Conservation (phyloP, 2,329 filamentous ascomycete species). For the Calonectria hawksworthii region DNA sequence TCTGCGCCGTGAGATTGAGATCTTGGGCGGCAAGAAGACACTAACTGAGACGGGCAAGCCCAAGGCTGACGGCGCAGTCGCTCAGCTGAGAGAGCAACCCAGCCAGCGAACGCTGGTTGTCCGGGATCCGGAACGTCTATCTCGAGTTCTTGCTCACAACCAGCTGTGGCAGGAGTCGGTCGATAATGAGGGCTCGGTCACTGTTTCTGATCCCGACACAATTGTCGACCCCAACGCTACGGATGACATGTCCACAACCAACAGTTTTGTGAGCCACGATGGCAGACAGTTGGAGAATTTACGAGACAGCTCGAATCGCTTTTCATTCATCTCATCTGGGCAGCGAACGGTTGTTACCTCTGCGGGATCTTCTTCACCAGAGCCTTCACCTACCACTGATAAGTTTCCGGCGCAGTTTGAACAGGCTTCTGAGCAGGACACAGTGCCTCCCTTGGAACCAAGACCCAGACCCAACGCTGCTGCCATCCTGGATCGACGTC, state of each 20-base stretch:
- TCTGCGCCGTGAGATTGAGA: slow-evolving; percentile 78
- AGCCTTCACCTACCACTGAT: slow-evolving; percentile 68
- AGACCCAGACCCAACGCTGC: slow-evolving; percentile 66
- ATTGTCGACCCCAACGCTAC: slow-evolving; percentile 58
- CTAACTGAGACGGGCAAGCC: slow-evolving; percentile 71
- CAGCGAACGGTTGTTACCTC: slow-evolving; percentile 73
- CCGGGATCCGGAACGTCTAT: slow-evolving; percentile 63
- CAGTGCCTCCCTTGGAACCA: slow-evolving; percentile 49
- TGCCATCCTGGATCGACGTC: slow-evolving; percentile 64
- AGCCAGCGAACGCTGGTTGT: slow-evolving; percentile 64
- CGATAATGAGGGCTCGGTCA: slow-evolving; percentile 30
- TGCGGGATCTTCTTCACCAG: slow-evolving; percentile 67
- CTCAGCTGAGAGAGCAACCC: slow-evolving; percentile 53
- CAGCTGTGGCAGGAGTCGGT: slow-evolving; percentile 29
- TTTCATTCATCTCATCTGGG: slow-evolving; percentile 72
- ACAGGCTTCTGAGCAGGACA: slow-evolving; percentile 40
- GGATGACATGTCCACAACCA: slow-evolving; percentile 70
- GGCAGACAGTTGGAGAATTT: slow-evolving; percentile 70
- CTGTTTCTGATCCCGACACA: slow-evolving; percentile 39
- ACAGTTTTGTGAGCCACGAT: slow-evolving; percentile 71
- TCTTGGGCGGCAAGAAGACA: slow-evolving; percentile 75
- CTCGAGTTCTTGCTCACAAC: slow-evolving; percentile 45
- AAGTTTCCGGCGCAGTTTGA: slow-evolving; percentile 56
- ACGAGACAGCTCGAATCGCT: slow-evolving; percentile 68
- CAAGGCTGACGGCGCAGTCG: slow-evolving; percentile 56